These are phyloP conservation scores for Monilinia polystroma DNA, from an alignment of 2,329 filamentous ascomycete genomes.

Conservation along the genomic window DNA sequence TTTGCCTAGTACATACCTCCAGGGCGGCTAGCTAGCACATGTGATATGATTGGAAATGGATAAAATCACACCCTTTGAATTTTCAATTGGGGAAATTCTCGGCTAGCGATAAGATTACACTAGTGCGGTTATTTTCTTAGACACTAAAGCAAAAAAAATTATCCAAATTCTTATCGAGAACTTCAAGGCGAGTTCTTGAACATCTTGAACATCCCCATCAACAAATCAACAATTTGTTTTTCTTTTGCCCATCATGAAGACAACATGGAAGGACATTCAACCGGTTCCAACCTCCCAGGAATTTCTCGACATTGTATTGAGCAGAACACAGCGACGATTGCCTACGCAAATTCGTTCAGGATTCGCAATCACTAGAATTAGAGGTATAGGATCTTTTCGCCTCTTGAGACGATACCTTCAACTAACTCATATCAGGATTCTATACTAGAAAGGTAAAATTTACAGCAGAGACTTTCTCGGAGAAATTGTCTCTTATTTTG, in stretches of 20 bases:
- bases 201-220: conserved; percentile 19
- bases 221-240: neutral
- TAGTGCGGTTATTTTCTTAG: conserved; percentile 20
- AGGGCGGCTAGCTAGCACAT: too few relatives aligned
- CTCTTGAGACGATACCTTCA: neutral
- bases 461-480: conserved; percentile 92
- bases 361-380: conserved; percentile 93
- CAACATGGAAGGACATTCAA: conserved; percentile 73
- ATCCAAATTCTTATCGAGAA: conserved; percentile 25
- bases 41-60: neutral
- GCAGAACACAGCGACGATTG: conserved; percentile 85
- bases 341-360: conserved; percentile 94
- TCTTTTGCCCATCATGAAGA: conserved; percentile 52
- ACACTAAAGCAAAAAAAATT: conserved; percentile 24
- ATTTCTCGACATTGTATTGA: conserved; percentile 96
- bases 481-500: conserved; percentile 88
- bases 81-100: neutral
- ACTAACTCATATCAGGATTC: conserved; percentile 59
- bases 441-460: conserved; percentile 99
- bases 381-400: conserved; percentile 47
- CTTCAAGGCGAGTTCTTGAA: conserved; percentile 23
- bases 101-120: conserved; percentile 25
- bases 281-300: conserved; percentile 91
- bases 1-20: too few relatives aligned
- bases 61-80: neutral